Conservation (phyloP, 352 stramenopile species). For the Phytophthora megakarya region DNA sequence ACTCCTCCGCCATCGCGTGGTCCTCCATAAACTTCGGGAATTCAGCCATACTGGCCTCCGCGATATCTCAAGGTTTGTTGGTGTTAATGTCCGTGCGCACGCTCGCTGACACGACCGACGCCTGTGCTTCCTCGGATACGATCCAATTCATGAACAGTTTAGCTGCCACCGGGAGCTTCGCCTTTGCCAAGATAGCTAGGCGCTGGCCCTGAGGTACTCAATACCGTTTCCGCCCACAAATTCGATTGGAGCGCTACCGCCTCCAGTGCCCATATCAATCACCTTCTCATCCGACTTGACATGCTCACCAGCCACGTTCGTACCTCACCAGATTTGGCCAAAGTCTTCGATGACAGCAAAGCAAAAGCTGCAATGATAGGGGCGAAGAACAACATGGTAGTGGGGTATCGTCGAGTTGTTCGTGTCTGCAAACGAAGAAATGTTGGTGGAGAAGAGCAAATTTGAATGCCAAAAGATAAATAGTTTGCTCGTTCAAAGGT, state of each 20-base stretch:
- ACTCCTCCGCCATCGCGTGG: conserved; percentile 38
- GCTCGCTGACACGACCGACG: conserved; percentile 17
- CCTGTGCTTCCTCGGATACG: conserved; percentile 36
- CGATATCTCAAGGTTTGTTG: conserved; percentile 33
- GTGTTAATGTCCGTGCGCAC: conserved; percentile 39
- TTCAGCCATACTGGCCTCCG: conserved; percentile 26
- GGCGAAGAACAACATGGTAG: conserved; percentile 20
- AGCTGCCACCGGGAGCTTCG: conserved; percentile 21
- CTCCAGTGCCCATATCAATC: neutral
- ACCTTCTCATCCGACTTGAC: neutral
- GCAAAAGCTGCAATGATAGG: neutral
- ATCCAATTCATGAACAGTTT: conserved; percentile 37
- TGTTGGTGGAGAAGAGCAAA: neutral
- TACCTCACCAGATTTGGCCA: conserved; percentile 20
- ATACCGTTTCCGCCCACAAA: conserved; percentile 19
- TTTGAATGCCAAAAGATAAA: neutral
- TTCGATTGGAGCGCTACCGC: conserved; percentile 5
- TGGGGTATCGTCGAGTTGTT: neutral
- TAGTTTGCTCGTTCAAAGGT: neutral
- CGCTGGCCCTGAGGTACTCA: conserved; percentile 39
- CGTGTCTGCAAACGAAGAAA: neutral
- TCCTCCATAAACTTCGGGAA: conserved; percentile 53
- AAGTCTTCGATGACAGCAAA: conserved; percentile 1
- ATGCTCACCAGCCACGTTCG: neutral
- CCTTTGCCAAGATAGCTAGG: conserved; percentile 32